Evolutionary conservation across 371 early-diverging fungal species (phyloP), one percentile per base, ranked within the genome.

Genomic region (Actinomortierella ambigua): DNA sequence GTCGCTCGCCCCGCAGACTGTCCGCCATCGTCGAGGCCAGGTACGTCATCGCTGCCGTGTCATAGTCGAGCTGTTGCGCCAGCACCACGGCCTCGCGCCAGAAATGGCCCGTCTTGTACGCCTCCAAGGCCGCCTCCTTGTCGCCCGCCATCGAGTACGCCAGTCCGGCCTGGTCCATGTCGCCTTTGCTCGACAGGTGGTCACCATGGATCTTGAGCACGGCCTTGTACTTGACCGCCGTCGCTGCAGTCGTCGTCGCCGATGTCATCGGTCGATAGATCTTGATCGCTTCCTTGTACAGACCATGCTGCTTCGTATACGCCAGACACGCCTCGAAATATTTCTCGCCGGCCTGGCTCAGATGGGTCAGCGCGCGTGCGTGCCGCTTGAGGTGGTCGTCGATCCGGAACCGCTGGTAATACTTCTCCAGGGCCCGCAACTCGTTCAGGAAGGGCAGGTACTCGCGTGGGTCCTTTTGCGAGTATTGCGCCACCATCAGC

Each of bases 381-480:
- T 82, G 66, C 46, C 92, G 85, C 22, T 85, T 84, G 43, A 98
- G 78, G 76, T 94, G 88, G 50, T 92, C 92, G 58, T 98, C 96
- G 53, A 98, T 97, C 63, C 81, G 76, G 85, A 84, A 97, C 3
- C 90, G 86, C 63, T 93, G 95, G 58, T 93, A 92, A 47, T 88
- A 83, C 48, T 79, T 80, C 41, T 86, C 83, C 18, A 94, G 76
- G 22, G 85, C 84, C 42, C 91, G 87, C 50, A 97, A 86, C 60
- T 91, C 92, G 44, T 89, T 82, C 56, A 98, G 79, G 78, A 95
- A 95, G 1, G 96, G 91, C 50, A 97, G 71, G 59, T 97, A 97
- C 80, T 98, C 98, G 26, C 95, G 83, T 20, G 98, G 98, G 83
- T 98, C 98, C 82, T 82, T 95, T 62, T 97, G 96, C 18, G 95